Evolutionary conservation across 208 protist species (phyloP), one percentile per base, ranked within the genome.

Genomic region (Trypanosoma rangeli): DNA sequence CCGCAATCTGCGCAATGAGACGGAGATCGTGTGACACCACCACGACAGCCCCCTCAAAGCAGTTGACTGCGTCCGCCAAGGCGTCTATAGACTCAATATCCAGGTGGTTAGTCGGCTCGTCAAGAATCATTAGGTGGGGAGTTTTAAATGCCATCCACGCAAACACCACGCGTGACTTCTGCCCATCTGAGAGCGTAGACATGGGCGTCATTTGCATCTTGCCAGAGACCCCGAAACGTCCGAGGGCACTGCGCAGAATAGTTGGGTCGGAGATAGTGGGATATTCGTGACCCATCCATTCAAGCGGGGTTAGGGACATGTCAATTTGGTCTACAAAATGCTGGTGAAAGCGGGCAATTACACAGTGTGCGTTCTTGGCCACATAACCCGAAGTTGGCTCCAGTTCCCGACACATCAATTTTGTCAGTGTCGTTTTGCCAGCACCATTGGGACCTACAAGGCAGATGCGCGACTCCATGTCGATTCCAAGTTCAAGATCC

Each of bases 51-150:
- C 97, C 98, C 57, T 96, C 85, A 63, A 96, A 99, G 22, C 70
- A 62, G 63, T 93, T 95, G 37, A 98, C 93, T 24, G 96, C 97
- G 16, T 97, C 84, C 28, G 92, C 94, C 62, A 98, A 86, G 24
- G 96, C 95, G 67, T 99, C 97, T 74, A 99, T 98, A 18, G 92
- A 97, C 64, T 98, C 96, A 76, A 99, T 98, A 81, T 99, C 97
- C 42, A 99, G 78, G 74, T 98, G 96, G 76, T 99, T 99, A 3
- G 98, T 99, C 18, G 98, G 98, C 89, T 99, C 98, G 76, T 99
- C 98, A 35, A 99, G 84, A 72, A 99, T 93, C 64, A 99, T 88
- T 35, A 99, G 95, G 74, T 99, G 97, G 5, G 97, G 97, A n/a
- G 87, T 76, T 54, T 75, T 69, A 78, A 96, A 96, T 4, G 95